Evolutionary conservation across 768 basidiomycete genomes (phyloP).

Genomic region (Mycena haematopus): DNA sequence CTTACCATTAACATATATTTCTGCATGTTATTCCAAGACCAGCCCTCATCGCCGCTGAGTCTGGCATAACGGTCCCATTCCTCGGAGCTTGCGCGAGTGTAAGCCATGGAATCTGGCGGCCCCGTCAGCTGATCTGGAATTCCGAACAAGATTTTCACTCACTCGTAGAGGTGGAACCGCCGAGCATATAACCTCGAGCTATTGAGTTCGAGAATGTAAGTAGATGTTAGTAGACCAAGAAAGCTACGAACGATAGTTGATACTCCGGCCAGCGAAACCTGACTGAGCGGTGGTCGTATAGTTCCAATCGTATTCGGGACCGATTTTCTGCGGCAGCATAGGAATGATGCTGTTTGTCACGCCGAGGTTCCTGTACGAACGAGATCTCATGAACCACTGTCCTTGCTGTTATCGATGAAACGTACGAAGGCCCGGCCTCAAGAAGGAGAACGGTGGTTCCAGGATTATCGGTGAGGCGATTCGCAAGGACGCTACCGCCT

Average conservation of each 20-base stretch:
- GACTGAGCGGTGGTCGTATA: constrained; percentile 43
- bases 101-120: too few species aligned
- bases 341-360: constrained; percentile 14
- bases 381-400: not conserved
- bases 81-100: too few species aligned
- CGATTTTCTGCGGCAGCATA: constrained; percentile 4
- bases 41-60: too few species aligned
- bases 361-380: constrained; percentile 9
- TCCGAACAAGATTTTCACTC: constrained; percentile 11
- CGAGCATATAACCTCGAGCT: constrained; percentile 39
- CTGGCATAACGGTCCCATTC: too few species aligned
- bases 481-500: constrained; percentile 19
- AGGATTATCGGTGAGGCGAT: constrained; percentile 14
- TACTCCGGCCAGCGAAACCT: constrained; percentile 29
- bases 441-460: constrained; percentile 10
- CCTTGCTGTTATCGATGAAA: not conserved
- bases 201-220: not conserved
- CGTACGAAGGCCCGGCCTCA: constrained; percentile 22
- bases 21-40: too few species aligned
- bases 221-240: not conserved
- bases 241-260: constrained; percentile 27
- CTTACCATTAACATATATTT: too few species aligned
- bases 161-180: constrained; percentile 42
- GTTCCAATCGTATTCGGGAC: constrained; percentile 40
- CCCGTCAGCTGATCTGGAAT: too few species aligned